These are phyloP conservation scores for Penicillium sp. DNA, from an alignment of 2,329 filamentous ascomycete genomes.

Conservation along the genomic window DNA sequence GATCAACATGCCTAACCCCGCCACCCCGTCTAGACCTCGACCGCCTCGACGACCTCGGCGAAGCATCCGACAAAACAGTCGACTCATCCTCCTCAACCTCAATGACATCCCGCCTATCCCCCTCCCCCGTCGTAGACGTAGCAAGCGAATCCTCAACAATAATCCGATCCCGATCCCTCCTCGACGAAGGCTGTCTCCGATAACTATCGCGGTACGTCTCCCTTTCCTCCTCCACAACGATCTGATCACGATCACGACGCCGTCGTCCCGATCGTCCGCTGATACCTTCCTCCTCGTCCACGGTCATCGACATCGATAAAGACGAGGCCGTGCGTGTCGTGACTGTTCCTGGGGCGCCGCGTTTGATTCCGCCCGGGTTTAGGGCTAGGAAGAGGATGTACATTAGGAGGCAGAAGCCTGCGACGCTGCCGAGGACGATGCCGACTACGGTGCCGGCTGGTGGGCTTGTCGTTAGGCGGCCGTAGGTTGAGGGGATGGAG, in stretches of 20 bases:
- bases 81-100: slow-evolving; percentile 57
- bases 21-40: slow-evolving; percentile 31
- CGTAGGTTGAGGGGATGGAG: slow-evolving; percentile 61
- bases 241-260: slow-evolving; percentile 18
- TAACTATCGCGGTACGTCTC: slow-evolving; percentile 27
- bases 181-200: slow-evolving; percentile 18
- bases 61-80: slow-evolving; percentile 30
- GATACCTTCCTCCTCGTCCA: slow-evolving; percentile 31
- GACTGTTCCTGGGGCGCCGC: slow-evolving; percentile 14
- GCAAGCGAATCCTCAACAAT: slow-evolving; percentile 36
- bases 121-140: slow-evolving; percentile 20
- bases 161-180: slow-evolving; percentile 21
- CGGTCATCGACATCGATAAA: slow-evolving; percentile 12
- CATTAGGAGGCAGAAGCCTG: slow-evolving; percentile 53
- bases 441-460: slow-evolving; percentile 57
- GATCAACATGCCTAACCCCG: slow-evolving; percentile 48
- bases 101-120: slow-evolving; percentile 52
- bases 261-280: slow-evolving; percentile 18
- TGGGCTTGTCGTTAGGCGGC: slow-evolving; percentile 51
- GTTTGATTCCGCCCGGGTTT: slow-evolving; percentile 42
- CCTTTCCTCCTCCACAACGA: slow-evolving; percentile 35
- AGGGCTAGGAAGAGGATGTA: slow-evolving; percentile 52
- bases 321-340: slow-evolving; percentile 7
- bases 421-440: slow-evolving; percentile 51
- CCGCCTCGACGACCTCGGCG: slow-evolving; percentile 33